A percentile compares a stretch with the other conserved stretches of the same genome.
These are phyloP conservation scores for Sphagnum magellanicum DNA, from an alignment of 228 moss, liverwort and hornwort genomes.

Conservation along the genomic window DNA sequence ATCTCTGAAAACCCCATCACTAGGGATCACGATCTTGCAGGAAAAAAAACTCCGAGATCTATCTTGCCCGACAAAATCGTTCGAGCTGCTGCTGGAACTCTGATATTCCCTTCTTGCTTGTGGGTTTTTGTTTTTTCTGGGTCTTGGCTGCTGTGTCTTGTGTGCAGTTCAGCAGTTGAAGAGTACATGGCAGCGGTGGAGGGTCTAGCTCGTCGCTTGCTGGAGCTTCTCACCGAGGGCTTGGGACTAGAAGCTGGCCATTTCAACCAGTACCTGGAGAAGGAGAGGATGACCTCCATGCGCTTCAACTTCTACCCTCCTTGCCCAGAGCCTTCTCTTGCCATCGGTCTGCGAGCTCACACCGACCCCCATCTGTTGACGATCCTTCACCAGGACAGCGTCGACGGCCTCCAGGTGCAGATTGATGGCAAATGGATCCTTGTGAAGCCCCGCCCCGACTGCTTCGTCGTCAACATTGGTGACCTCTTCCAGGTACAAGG, in stretches of 20 bases:
- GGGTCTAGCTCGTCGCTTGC: conserved; percentile 46
- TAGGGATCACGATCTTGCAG: too few relatives aligned
- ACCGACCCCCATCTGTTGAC: conserved; percentile 79
- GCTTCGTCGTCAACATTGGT: conserved; percentile 79
- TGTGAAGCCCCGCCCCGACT: conserved; percentile 62
- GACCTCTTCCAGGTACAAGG: conserved; percentile 69
- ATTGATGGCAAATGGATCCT: conserved; percentile 67
- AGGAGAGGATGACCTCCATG: conserved; percentile 61
- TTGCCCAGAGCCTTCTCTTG: conserved; percentile 76
- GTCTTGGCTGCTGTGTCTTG: too few relatives aligned
- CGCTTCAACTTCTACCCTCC: conserved; percentile 81
- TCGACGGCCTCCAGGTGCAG: conserved; percentile 70
- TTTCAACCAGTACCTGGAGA: conserved; percentile 55
- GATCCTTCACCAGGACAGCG: conserved; percentile 69
- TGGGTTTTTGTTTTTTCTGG: too few relatives aligned
- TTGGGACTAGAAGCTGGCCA: conserved; percentile 42
- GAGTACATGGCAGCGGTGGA: conserved; percentile 73
- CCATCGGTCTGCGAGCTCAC: conserved; percentile 74
- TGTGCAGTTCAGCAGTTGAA: conserved; percentile 43
- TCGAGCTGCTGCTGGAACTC: too few relatives aligned
- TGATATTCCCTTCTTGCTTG: too few relatives aligned
- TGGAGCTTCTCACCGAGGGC: conserved; percentile 69
- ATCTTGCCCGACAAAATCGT: too few relatives aligned
- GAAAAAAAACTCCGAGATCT: too few relatives aligned
- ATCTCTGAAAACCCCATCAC: too few relatives aligned